phyloP scores from a whole-genome alignment of 2,329 filamentous ascomycete species.

The Dactylellina drechsleri region DNA sequence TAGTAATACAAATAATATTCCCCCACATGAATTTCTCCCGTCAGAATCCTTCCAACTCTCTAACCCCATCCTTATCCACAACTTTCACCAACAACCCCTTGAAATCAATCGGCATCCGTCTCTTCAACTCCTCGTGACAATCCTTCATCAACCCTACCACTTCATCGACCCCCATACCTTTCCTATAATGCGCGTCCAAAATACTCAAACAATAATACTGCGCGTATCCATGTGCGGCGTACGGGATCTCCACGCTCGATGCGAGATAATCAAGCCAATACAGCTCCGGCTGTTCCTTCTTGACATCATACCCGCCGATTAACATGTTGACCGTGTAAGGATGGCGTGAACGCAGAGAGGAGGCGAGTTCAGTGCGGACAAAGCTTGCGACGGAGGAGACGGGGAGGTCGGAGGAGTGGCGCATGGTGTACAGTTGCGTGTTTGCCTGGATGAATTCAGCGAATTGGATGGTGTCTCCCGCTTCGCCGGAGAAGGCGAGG shows the following conservation, averaged over 20 bases:
- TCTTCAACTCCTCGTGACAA: constrained; percentile 97
- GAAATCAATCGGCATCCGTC: constrained; percentile 96
- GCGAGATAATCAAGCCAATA: constrained; percentile 99
- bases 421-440: constrained; percentile 97
- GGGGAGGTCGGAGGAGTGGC: constrained; percentile 91
- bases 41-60: constrained; percentile 68
- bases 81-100: constrained; percentile 96
- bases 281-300: constrained; percentile 87
- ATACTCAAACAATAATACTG: constrained; percentile 97
- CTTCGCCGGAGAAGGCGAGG: constrained; percentile 94
- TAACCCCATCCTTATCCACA: constrained; percentile 91
- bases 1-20: no score
- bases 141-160: constrained; percentile 91
- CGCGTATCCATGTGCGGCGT: constrained; percentile 97
- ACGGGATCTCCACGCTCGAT: constrained; percentile 84
- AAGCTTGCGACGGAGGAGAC: constrained; percentile 91
- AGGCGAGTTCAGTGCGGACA: constrained; percentile 91
- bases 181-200: constrained; percentile 97
- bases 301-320: constrained; percentile 90
- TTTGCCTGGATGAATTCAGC: constrained; percentile 99
- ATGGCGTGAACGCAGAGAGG: constrained; percentile 86
- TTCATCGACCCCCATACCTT: constrained; percentile 86
- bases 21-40: background rate
- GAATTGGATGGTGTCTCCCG: constrained; percentile 86
- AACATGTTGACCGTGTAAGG: constrained; percentile 98